Conservation (phyloP, 306 rosid species). For the Medicago ruthenica region DNA sequence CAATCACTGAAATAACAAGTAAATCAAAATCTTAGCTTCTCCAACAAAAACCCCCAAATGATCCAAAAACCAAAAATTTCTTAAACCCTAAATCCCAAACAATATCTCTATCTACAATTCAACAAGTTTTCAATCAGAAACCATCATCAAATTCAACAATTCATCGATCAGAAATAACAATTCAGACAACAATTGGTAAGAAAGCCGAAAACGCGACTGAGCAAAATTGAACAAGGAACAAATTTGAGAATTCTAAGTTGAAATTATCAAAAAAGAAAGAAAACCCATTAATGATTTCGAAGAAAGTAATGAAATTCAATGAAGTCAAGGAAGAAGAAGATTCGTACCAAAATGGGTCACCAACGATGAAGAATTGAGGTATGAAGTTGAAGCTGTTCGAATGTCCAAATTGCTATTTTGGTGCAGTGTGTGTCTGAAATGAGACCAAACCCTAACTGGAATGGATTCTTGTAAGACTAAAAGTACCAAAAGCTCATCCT, state of each 20-base stretch:
- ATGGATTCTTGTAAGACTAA: conserved; percentile 13
- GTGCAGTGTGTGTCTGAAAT: conserved; percentile 6
- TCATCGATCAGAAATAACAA: conserved; percentile 9
- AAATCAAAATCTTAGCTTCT: conserved; percentile 44
- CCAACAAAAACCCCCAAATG: conserved; percentile 49
- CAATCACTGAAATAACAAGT: conserved; percentile 41
- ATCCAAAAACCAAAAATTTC: conserved; percentile 46
- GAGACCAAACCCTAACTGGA: conserved; percentile 32
- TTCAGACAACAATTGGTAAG: neutral
- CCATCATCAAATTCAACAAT: conserved; percentile 30
- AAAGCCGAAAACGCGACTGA: neutral
- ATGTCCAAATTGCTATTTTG: conserved; percentile 34
- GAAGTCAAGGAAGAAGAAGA: conserved; percentile 23
- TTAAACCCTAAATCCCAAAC: conserved; percentile 63
- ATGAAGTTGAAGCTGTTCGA: conserved; percentile 10
- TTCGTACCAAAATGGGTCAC: conserved; percentile 37
- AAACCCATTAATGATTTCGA: conserved; percentile 16
- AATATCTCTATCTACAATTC: conserved; percentile 46
- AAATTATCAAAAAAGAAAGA: conserved; percentile 6
- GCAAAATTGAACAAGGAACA: conserved; percentile 21
- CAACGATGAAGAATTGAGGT: conserved; percentile 14
- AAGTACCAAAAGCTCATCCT: neutral
- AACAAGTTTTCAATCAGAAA: conserved; percentile 50
- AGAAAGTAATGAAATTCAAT: conserved; percentile 36
- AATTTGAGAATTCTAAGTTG: neutral